Percentiles rank a stretch among this genome's conserved stretches.
These are phyloP conservation scores for Coemansia sp. DNA, from an alignment of 192 early-diverging fungal species.

Conservation along the genomic window DNA sequence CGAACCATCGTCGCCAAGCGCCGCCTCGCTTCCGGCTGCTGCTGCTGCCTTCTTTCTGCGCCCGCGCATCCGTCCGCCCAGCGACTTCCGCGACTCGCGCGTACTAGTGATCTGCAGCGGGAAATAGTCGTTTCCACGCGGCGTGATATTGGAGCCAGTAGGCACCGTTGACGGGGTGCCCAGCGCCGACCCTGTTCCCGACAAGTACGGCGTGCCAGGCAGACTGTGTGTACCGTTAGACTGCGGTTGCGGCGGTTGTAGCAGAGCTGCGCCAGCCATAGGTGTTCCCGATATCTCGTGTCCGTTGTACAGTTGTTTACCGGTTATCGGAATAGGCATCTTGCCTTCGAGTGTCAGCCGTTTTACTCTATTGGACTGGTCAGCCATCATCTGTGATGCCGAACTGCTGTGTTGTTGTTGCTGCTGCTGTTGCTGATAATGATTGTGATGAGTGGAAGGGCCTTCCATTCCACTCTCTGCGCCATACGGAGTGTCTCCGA, in stretches of 20 bases:
- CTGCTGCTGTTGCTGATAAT: conserved; percentile 7
- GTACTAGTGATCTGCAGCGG: conserved; percentile 43
- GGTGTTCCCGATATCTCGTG: conserved; percentile 10
- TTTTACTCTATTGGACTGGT: not conserved
- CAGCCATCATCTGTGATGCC: not conserved
- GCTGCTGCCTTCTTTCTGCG: conserved; percentile 17
- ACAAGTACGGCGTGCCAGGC: conserved; percentile 40
- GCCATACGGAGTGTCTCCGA: not conserved
- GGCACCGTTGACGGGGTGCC: conserved; percentile 5
- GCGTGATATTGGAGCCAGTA: not conserved
- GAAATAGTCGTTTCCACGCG: conserved; percentile 39
- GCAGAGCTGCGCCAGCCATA: not conserved
- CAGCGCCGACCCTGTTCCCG: conserved; percentile 20
- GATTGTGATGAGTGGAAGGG: too few relatives aligned
- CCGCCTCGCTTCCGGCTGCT: not conserved
- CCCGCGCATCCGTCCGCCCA: conserved; percentile 40
- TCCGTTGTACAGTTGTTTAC: conserved; percentile 4
- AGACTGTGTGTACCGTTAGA: conserved; percentile 11
- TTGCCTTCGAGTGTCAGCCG: conserved; percentile 39
- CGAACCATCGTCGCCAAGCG: conserved; percentile 3
- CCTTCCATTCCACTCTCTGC: not conserved
- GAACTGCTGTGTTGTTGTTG: not conserved
- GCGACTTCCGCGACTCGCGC: conserved; percentile 53
- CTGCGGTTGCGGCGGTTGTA: not conserved
- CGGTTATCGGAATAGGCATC: conserved; percentile 14